Evolutionary conservation across 352 stramenopile species (phyloP).

Genomic region (Elongisporangium undulatum): DNA sequence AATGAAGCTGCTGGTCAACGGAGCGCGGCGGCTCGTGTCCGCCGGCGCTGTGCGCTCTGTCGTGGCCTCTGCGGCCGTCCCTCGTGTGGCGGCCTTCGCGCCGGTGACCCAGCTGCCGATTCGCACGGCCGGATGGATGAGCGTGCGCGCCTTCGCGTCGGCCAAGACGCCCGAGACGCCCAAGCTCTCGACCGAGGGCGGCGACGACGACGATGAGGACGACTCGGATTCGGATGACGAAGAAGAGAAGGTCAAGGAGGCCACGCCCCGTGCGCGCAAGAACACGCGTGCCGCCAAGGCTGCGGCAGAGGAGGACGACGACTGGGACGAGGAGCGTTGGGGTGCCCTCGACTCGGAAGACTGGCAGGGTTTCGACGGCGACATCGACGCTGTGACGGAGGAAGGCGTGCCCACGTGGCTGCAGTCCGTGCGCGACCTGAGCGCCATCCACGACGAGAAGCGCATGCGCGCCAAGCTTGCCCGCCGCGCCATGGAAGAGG

Average conservation of each 20-base stretch:
- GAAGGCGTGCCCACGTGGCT: slow-evolving; percentile 81
- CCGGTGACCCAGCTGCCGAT: slow-evolving; percentile 10
- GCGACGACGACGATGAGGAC: slow-evolving; percentile 4
- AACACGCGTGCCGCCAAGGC: slow-evolving; percentile 13
- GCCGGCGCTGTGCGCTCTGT: slow-evolving; percentile 22
- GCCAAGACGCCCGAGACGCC: slow-evolving; percentile 12
- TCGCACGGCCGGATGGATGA: not conserved
- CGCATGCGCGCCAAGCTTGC: slow-evolving; percentile 62
- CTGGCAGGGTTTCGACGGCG: slow-evolving; percentile 77
- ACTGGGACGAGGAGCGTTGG: slow-evolving; percentile 69
- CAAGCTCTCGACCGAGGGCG: slow-evolving; percentile 15
- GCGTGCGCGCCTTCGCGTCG: slow-evolving; percentile 9
- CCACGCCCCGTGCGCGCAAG: slow-evolving; percentile 1
- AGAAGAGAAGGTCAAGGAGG: slow-evolving; percentile 17
- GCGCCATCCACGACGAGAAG: slow-evolving; percentile 57
- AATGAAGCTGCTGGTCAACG: slow-evolving; percentile 50
- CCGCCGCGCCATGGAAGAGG: slow-evolving; percentile 57
- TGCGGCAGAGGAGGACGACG: slow-evolving; percentile 28
- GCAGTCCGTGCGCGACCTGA: slow-evolving; percentile 72
- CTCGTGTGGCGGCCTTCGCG: slow-evolving; percentile 5
- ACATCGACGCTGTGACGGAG: slow-evolving; percentile 70
- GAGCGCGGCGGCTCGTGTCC: slow-evolving; percentile 21
- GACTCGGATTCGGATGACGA: slow-evolving; percentile 32
- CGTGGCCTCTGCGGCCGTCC: slow-evolving; percentile 9
- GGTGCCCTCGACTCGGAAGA: slow-evolving; percentile 60